Evolutionary conservation across 108 stramenopile genomes (phyloP).

Genomic region (Nannochloropsis salina): DNA sequence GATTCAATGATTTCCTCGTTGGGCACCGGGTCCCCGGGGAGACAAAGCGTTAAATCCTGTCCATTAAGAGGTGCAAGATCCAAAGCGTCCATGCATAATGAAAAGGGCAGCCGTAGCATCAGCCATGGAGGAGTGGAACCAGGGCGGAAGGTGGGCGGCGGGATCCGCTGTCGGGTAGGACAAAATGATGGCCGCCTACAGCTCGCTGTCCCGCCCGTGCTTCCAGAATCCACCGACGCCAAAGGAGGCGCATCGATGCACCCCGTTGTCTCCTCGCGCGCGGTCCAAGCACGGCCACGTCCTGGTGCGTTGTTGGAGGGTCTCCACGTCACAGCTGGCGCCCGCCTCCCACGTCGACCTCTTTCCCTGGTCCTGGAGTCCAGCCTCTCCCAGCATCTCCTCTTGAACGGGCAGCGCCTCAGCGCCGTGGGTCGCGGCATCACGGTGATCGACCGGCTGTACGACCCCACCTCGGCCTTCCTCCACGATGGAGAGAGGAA

Average conservation of each 20-base stretch:
- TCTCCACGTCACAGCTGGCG: too few species aligned
- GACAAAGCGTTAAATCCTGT: neutral
- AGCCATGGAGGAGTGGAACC: neutral
- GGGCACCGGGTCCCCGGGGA: neutral
- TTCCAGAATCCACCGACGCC: too few species aligned
- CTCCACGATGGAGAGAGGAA: too few species aligned
- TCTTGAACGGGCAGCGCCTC: neutral
- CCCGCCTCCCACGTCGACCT: neutral
- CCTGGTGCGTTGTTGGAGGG: too few species aligned
- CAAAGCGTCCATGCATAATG: neutral
- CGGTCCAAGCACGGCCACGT: too few species aligned
- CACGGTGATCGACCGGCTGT: neutral
- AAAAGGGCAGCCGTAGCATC: neutral
- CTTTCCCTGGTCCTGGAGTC: neutral
- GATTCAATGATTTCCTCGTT: neutral
- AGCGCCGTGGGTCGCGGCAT: neutral
- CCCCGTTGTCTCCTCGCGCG: too few species aligned
- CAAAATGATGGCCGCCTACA: too few species aligned
- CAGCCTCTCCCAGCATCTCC: neutral
- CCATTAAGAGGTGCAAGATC: neutral
- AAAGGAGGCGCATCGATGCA: too few species aligned
- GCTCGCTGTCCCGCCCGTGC: too few species aligned
- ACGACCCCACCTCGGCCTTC: neutral
- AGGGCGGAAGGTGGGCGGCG: too few species aligned
- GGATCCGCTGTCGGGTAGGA: too few species aligned